phyloP scores from a whole-genome alignment of 257 asterid genomes.

The Solanum sparsipilum region DNA sequence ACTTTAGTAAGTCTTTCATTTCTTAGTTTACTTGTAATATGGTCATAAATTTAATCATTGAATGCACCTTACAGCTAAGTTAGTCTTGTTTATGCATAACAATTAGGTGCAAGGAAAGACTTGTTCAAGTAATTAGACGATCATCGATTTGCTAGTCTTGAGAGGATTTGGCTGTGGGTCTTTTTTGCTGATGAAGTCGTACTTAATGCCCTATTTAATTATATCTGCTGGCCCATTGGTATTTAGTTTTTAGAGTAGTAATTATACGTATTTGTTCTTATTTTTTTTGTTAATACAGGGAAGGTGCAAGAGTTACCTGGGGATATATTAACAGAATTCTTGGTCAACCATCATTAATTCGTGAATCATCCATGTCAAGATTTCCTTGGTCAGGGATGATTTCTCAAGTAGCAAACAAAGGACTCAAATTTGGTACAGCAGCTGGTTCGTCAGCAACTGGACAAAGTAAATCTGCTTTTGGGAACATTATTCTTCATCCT shows the following conservation, averaged over 20 bases:
- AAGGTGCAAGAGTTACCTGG: slow-evolving; percentile 94
- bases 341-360: slow-evolving; percentile 97
- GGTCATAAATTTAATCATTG: not conserved
- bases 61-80: not conserved
- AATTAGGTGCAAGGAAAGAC: not conserved
- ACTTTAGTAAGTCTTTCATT: not conserved
- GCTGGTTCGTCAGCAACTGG: slow-evolving; percentile 33
- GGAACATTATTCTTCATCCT: slow-evolving; percentile 72
- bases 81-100: not conserved
- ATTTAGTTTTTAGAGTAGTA: not conserved
- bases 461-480: slow-evolving; percentile 52
- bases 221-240: not conserved
- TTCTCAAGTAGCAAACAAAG: slow-evolving; percentile 48
- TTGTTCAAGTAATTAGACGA: not conserved
- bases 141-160: not conserved
- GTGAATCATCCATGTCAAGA: slow-evolving; percentile 89
- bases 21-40: not conserved
- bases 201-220: not conserved
- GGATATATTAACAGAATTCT: slow-evolving; percentile 90
- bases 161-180: not conserved
- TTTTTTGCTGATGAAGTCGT: not conserved
- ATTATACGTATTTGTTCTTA: not conserved
- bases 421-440: slow-evolving; percentile 32
- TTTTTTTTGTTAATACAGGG: slow-evolving; percentile 40
- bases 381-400: slow-evolving; percentile 82